A percentile compares a stretch with the other conserved stretches of the same genome.
Evolutionary conservation across 768 basidiomycete species (phyloP).

Genomic region (Lenzites betulinus): DNA sequence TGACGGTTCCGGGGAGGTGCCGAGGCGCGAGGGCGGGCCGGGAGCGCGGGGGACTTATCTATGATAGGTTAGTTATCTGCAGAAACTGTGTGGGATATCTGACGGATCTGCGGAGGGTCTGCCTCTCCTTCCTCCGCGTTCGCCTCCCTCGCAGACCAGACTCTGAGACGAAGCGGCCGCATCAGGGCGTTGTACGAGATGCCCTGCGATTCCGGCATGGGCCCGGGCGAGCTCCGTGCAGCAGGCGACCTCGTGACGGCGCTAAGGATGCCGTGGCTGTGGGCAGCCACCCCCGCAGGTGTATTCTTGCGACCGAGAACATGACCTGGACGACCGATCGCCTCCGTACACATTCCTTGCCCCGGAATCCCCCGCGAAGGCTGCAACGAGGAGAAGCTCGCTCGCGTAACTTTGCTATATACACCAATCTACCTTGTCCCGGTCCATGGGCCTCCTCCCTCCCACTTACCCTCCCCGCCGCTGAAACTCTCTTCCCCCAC

Average conservation of each 20-base stretch:
- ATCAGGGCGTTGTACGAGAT: conserved; percentile 2
- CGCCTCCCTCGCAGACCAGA: not conserved
- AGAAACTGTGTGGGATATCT: not conserved
- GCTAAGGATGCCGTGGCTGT: conserved; percentile 16
- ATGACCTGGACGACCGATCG: conserved; percentile 25
- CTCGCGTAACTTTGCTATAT: conserved; percentile 18
- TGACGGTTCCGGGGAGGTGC: not conserved
- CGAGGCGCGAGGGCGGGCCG: not conserved
- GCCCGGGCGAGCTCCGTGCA: conserved; percentile 15
- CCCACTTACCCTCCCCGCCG: conserved; percentile 6
- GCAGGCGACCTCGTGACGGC: conserved; percentile 19
- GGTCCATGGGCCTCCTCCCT: conserved; percentile 19
- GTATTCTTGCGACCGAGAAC: conserved; percentile 24
- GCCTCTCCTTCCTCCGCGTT: not conserved
- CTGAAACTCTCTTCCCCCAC: not conserved
- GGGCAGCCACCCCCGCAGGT: conserved; percentile 17
- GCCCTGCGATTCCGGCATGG: not conserved
- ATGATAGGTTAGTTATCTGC: too few species aligned
- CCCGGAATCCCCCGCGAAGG: conserved; percentile 32
- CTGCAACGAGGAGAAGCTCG: conserved; percentile 30
- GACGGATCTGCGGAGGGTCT: not conserved
- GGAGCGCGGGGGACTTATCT: not conserved
- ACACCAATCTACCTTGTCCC: conserved; percentile 8
- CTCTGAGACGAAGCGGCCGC: conserved; percentile 6
- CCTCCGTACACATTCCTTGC: conserved; percentile 23